Evolutionary conservation across 2,329 filamentous ascomycete genomes (phyloP), one percentile per base, ranked within the genome.

Genomic region (Pseudocercospora fuligena): DNA sequence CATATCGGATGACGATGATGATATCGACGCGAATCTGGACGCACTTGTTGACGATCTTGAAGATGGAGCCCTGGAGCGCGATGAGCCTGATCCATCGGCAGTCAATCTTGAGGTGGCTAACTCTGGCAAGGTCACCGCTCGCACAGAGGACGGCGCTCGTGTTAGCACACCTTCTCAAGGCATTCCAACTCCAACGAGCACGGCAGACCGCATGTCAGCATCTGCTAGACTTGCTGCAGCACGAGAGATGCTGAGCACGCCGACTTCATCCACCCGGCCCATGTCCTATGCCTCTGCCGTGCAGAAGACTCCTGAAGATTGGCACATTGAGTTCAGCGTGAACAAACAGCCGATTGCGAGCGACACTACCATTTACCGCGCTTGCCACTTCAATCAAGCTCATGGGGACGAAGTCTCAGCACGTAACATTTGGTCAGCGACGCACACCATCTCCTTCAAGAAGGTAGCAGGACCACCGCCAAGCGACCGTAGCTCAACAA

Each of bases 261-360:
- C 87, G 0, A 82, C 89, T 1, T 73, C 80, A 71, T 75, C 83
- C 36, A 78, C 79, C 9, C 86, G 90, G 9, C 86, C 90, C 1
- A 88, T 92, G 79, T 93, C 93, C 0, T 97, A 97, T 78, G 90
- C 93, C 25, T 91, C 92, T 61, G 93, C 93, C 3, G 87, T 96
- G 61, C 92, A 94, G 72, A 84, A 92, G 14, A 84, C 88, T 0
- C 92, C 94, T 1, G 91, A 96, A 76, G 94, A 98, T 76, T 99
- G 95, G 95, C 94, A 99, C 75, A 93, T 99, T 67, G 92, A 98
- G 75, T 99, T 99, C 80, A 94, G 88, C 71, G 87, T 98, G 59
- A 91, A 96, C 70, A 91, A 87, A 61, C 93, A 93, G 77, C 86
- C 91, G 1, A 91, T 99, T 66, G 85, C 92, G 0, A 95, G 94